A percentile compares a stretch with the other conserved stretches of the same genome.
phyloP scores from a whole-genome alignment of 495 filamentous ascomycete species.

The Aspergillus coremiiformis region DNA sequence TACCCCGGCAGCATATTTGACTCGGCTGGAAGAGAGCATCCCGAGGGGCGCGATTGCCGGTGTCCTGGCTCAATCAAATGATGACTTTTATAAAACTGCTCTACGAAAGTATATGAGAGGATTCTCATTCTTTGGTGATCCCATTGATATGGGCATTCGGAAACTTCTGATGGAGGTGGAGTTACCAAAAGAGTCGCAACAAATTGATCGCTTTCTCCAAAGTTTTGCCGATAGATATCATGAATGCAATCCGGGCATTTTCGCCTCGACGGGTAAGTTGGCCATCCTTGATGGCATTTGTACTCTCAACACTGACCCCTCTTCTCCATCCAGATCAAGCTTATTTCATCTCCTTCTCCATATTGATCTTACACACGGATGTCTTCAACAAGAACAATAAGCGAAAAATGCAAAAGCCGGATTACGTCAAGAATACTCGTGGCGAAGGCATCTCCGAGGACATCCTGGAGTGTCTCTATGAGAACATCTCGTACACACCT shows the following conservation, averaged over 20 bases:
- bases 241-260: slow-evolving; percentile 97
- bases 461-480: slow-evolving; percentile 91
- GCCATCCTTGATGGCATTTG: background rate
- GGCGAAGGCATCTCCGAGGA: slow-evolving; percentile 87
- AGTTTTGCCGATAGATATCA: slow-evolving; percentile 95
- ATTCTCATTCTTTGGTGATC: slow-evolving; percentile 90
- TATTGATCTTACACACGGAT: slow-evolving; percentile 93
- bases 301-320: slow-evolving; percentile 5
- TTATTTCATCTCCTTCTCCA: slow-evolving; percentile 95
- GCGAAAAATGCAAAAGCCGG: slow-evolving; percentile 93
- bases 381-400: slow-evolving; percentile 99
- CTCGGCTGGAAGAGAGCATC: slow-evolving; percentile 69
- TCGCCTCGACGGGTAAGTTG: slow-evolving; percentile 60
- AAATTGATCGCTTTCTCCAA: slow-evolving; percentile 91
- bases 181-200: slow-evolving; percentile 93
- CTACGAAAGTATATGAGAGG: slow-evolving; percentile 90
- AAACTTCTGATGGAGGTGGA: slow-evolving; percentile 97
- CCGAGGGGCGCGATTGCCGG: slow-evolving; percentile 73
- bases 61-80: slow-evolving; percentile 71
- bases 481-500: slow-evolving; percentile 95
- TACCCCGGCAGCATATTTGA: slow-evolving; percentile 81
- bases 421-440: slow-evolving; percentile 91
- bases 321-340: slow-evolving; percentile 60
- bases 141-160: slow-evolving; percentile 93
- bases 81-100: slow-evolving; percentile 74